Percentiles rank a stretch among this genome's conserved stretches.
Conservation (phyloP, 768 basidiomycete species). For the Macrocybe gigantea region DNA sequence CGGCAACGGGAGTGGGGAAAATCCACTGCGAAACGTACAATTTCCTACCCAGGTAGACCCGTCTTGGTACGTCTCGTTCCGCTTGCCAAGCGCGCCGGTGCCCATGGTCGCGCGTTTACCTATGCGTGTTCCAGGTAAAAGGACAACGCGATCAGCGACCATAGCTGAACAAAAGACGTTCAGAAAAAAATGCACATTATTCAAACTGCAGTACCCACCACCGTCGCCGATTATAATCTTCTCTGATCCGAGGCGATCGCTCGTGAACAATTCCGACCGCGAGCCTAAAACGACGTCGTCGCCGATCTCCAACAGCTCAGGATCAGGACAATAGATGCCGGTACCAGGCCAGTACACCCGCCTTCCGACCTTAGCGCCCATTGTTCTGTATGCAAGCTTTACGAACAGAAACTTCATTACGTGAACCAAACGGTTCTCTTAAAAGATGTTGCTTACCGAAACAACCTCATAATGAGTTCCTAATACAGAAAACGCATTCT, state of each 20-base stretch:
- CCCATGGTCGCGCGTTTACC: constrained; percentile 39
- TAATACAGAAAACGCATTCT: constrained; percentile 33
- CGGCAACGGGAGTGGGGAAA: not conserved
- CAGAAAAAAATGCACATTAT: not conserved
- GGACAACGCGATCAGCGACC: constrained; percentile 44
- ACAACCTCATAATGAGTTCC: constrained; percentile 42
- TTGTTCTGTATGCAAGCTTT: constrained; percentile 33
- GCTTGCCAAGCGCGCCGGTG: constrained; percentile 39
- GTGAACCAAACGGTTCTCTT: too few species aligned
- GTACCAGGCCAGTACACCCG: constrained; percentile 45
- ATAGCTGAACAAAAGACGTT: constrained; percentile 25
- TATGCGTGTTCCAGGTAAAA: constrained; percentile 36
- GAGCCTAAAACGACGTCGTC: constrained; percentile 46
- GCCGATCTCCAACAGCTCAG: constrained; percentile 42
- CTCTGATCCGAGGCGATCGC: constrained; percentile 32
- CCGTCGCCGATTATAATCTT: constrained; percentile 36
- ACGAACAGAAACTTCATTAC: not conserved
- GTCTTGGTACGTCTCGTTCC: constrained; percentile 32
- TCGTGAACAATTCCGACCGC: constrained; percentile 37
- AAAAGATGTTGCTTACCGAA: constrained; percentile 28
- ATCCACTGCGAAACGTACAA: constrained; percentile 18
- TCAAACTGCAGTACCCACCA: constrained; percentile 15
- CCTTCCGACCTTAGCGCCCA: constrained; percentile 46
- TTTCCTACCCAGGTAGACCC: constrained; percentile 44
- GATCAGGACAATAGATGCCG: constrained; percentile 39